Evolutionary conservation across 768 basidiomycete species (phyloP), one percentile per base, ranked within the genome.

Genomic region (Gautieria morchelliformis): DNA sequence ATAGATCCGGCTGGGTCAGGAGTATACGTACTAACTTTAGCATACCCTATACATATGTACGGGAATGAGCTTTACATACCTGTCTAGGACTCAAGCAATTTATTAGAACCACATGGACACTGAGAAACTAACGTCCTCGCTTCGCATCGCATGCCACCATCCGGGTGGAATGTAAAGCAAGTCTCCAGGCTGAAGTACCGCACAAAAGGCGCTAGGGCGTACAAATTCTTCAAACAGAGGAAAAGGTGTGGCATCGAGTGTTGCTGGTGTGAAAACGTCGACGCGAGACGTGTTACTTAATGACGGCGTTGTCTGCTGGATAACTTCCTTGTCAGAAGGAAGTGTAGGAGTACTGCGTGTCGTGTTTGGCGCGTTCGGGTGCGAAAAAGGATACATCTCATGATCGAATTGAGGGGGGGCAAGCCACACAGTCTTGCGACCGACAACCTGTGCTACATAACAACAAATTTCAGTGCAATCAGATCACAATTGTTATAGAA

Each of bases 141-240:
- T 85, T 61, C 84, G 80, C 87, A 92, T 89, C 17, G 85, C 87
- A 69, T 95, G 92, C 92, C 92, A 95, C 92, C 92, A 95, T 30
- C 89, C 84, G 4, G 89, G 87, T 19, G 95, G 95, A 62, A 97
- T 85, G 66, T 89, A 87, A 46, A 98, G 72, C 45, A 94, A 57
- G 69, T 98, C 95, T 0, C 94, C 95, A 1, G 93, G 84, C 54
- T 76, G 72, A 1, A 98, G 74, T 1, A 81, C 82, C 33, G 78
- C 79, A 49, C 75, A 74, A 69, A 78, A 75, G 1, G 92, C 85
- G 20, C 71, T 52, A 8, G 82, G 82, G 22, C 78, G 76, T 20
- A 85, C 89, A 0, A 76, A 58, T 17, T 71, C 62, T 69, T 74
- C 74, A 65, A 89, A 93, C 11, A 72, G 66, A 4, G 81, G 78